Conservation (phyloP, 139 green algal species). For the Coccomyxa sp. region DNA sequence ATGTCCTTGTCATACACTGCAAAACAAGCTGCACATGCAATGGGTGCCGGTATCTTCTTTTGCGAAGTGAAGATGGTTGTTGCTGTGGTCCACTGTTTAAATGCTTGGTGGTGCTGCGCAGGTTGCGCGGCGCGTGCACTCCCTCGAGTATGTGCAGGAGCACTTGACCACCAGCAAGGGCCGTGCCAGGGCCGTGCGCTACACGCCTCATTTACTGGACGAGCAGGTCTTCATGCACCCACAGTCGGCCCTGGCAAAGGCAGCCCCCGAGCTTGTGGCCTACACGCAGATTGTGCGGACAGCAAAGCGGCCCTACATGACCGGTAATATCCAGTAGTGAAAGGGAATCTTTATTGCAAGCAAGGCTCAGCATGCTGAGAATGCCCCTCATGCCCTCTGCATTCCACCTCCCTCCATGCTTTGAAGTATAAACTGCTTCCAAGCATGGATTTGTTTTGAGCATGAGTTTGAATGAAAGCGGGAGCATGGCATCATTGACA, state of each 20-base stretch:
- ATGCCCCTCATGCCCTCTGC: not conserved
- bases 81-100: not conserved
- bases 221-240: constrained; percentile 89
- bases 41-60: not conserved
- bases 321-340: constrained; percentile 18
- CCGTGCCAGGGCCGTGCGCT: not conserved
- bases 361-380: not conserved
- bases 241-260: constrained; percentile 51
- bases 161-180: not conserved
- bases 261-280: constrained; percentile 69
- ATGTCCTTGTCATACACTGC: not conserved
- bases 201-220: constrained; percentile 11
- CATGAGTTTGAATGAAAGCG: too few species aligned
- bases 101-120: not conserved
- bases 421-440: not conserved
- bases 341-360: not conserved
- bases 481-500: too few species aligned
- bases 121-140: constrained; percentile 33
- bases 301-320: constrained; percentile 84
- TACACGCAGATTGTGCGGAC: constrained; percentile 78
- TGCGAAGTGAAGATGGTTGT: too few species aligned
- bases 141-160: constrained; percentile 36
- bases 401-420: too few species aligned
- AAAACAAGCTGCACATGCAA: not conserved
- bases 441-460: not conserved